Evolutionary conservation across 73 alveolate species (phyloP).

Genomic region (Symbiodinium pilosum): DNA sequence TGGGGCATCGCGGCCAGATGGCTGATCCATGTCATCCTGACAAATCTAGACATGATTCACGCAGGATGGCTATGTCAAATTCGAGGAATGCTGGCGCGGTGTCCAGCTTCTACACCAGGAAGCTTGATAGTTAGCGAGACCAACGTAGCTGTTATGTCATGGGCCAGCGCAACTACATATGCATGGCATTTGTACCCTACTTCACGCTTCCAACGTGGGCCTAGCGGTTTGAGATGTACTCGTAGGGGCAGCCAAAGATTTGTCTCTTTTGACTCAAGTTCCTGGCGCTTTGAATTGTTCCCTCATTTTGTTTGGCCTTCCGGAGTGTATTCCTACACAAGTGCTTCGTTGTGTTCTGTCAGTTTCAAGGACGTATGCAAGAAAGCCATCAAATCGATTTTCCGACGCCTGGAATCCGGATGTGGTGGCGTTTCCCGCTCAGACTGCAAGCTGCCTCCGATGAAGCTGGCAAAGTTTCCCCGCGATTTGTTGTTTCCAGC

Average conservation of each 20-base stretch:
- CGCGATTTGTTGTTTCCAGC: no score
- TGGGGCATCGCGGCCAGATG: no score
- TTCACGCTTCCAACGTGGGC: no score
- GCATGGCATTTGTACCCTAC: no score
- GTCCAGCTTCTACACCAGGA: background rate
- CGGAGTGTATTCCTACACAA: no score
- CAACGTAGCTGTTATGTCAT: background rate
- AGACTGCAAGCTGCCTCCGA: slow-evolving; percentile 25
- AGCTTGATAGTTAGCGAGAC: background rate
- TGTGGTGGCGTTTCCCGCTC: background rate
- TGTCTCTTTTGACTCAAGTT: background rate
- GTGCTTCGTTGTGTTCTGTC: no score
- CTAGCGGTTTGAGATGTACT: no score
- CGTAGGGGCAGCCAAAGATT: no score
- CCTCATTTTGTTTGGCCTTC: background rate
- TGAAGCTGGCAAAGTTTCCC: no score
- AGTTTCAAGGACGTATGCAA: background rate
- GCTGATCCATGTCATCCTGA: no score
- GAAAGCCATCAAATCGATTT: background rate
- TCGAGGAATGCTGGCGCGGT: background rate
- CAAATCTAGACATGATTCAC: no score
- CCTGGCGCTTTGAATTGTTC: background rate
- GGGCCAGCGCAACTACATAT: no score
- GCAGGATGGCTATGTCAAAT: slow-evolving; percentile 1
- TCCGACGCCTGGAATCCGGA: background rate